Conservation (phyloP, 139 green algal species). For the Prasinococcaceae sp. region DNA sequence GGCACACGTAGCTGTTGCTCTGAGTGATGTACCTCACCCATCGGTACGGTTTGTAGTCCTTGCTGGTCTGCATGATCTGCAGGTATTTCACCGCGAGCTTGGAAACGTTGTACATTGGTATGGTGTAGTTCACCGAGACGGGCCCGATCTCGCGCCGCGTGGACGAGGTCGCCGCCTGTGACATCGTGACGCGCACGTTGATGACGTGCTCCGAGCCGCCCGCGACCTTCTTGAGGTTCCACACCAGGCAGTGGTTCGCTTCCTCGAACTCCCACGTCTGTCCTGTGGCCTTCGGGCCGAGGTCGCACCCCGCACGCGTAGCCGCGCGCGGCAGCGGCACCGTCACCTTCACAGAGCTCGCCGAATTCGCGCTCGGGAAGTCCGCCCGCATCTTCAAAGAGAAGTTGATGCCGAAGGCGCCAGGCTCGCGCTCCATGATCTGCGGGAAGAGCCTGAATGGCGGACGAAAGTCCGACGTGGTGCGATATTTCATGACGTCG, state of each 20-base stretch:
- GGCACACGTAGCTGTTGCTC: conserved; percentile 55
- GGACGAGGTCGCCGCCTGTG: conserved; percentile 6
- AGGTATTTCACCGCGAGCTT: conserved; percentile 41
- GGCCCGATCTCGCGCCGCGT: conserved; percentile 64
- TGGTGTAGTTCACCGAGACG: conserved; percentile 82
- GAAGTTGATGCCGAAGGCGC: conserved; percentile 23
- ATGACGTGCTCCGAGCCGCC: conserved; percentile 15
- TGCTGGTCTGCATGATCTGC: conserved; percentile 70
- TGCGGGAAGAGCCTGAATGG: conserved; percentile 65
- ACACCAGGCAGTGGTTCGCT: conserved; percentile 21
- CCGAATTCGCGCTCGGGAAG: conserved; percentile 14
- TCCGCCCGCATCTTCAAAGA: conserved; percentile 18
- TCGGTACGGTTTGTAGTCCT: conserved; percentile 61
- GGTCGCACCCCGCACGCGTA: conserved; percentile 14
- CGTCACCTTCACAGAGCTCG: conserved; percentile 15
- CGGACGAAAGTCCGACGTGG: conserved; percentile 58
- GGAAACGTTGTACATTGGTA: conserved; percentile 63
- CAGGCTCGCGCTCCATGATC: conserved; percentile 41
- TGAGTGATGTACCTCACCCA: conserved; percentile 69
- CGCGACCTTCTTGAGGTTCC: conserved; percentile 27
- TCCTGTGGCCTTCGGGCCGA: conserved; percentile 11
- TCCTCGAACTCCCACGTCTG: conserved; percentile 27
- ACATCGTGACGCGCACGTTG: conserved; percentile 12
- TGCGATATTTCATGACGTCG: conserved; percentile 86
- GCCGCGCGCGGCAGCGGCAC: conserved; percentile 21